Conservation (phyloP, 805 yeast species). For the Hemisphaericaspora nanyangensis region DNA sequence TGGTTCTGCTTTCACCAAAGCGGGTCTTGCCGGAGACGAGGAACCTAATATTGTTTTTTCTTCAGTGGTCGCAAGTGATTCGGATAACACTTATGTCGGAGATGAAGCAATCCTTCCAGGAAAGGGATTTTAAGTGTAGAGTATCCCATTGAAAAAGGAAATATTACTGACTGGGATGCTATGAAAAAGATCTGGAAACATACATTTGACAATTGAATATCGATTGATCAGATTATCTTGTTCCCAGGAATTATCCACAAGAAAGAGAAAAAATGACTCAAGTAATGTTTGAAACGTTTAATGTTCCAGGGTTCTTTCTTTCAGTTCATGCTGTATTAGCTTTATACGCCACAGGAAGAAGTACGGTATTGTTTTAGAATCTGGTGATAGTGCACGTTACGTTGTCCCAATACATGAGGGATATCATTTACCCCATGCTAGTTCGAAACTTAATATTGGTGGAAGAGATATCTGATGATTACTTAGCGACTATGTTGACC, state of each 20-base stretch:
- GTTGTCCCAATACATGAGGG: constrained; percentile 90
- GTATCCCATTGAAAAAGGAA: constrained; percentile 79
- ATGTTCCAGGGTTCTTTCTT: constrained; percentile 68
- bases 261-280: constrained; percentile 62
- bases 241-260: constrained; percentile 63
- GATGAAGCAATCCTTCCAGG: constrained; percentile 75
- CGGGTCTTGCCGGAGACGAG: constrained; percentile 93
- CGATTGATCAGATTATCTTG: constrained; percentile 76
- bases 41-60: constrained; percentile 65
- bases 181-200: constrained; percentile 81
- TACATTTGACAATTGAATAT: constrained; percentile 53
- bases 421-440: constrained; percentile 68
- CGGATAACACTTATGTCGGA: constrained; percentile 4
- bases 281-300: constrained; percentile 66
- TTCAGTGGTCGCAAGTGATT: constrained; percentile 56
- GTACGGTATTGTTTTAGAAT: constrained; percentile 88
- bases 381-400: constrained; percentile 92
- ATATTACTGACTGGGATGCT: constrained; percentile 77
- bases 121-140: constrained; percentile 64
- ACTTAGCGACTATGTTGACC: constrained; percentile 95
- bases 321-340: constrained; percentile 77
- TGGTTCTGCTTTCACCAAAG: constrained; percentile 81
- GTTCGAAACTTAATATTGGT: constrained; percentile 73
- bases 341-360: constrained; percentile 82
- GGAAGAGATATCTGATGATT: constrained; percentile 91